These are phyloP conservation scores for Phytophthora meadii DNA, from an alignment of 352 stramenopile genomes.

Conservation along the genomic window DNA sequence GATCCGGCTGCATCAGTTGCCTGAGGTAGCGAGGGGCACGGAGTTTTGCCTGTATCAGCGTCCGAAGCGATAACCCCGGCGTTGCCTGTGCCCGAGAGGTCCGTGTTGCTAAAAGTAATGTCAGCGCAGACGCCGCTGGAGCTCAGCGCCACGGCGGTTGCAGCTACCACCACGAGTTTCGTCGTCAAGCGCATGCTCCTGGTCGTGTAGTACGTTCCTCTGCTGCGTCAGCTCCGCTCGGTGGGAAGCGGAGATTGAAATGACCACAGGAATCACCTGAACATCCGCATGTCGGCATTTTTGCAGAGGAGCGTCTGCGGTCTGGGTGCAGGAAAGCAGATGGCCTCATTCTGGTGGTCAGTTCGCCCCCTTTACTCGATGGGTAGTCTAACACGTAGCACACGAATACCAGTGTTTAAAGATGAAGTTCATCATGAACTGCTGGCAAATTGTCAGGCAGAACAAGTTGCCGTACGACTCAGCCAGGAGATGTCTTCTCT, in stretches of 20 bases:
- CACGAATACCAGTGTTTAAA: too few species aligned
- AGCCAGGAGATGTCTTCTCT: too few species aligned
- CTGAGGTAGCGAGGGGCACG: slow-evolving; percentile 35
- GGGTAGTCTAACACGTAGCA: too few species aligned
- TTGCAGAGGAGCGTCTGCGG: slow-evolving; percentile 6
- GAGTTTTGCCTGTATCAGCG: slow-evolving; percentile 30
- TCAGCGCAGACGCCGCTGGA: slow-evolving; percentile 14
- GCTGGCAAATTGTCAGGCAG: too few species aligned
- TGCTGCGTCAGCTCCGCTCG: slow-evolving; percentile 15
- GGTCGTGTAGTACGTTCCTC: slow-evolving; percentile 8
- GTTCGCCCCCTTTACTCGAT: not conserved
- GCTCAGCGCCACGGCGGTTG: slow-evolving; percentile 26
- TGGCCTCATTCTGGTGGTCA: slow-evolving; percentile 30
- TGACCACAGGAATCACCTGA: slow-evolving; percentile 1
- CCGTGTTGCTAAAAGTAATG: slow-evolving; percentile 37
- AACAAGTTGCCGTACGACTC: too few species aligned
- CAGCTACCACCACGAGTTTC: slow-evolving; percentile 26
- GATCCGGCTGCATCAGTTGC: slow-evolving; percentile 1
- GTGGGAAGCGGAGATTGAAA: slow-evolving; percentile 16
- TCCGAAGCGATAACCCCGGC: slow-evolving; percentile 30
- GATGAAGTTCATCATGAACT: too few species aligned
- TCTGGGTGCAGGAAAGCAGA: slow-evolving; percentile 30
- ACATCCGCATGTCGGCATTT: slow-evolving; percentile 9
- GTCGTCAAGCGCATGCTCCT: slow-evolving; percentile 26
- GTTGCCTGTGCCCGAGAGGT: slow-evolving; percentile 23